phyloP scores from a whole-genome alignment of 2,329 filamentous ascomycete species.

The Magnaporthiopsis poae region DNA sequence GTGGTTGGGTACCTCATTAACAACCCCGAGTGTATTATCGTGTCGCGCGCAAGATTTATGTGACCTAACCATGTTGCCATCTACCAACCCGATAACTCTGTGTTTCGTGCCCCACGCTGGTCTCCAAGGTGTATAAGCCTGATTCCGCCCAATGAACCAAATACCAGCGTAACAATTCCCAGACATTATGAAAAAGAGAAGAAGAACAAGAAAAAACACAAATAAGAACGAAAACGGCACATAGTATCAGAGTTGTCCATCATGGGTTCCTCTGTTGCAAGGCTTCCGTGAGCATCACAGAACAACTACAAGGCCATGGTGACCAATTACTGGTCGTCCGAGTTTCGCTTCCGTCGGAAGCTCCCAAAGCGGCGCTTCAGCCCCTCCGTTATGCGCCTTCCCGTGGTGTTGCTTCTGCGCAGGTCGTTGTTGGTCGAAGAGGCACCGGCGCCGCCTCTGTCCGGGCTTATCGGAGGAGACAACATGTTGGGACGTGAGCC shows the following conservation, averaged over 20 bases:
- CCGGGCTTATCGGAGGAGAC: background rate
- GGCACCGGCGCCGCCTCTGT: slow-evolving; percentile 12
- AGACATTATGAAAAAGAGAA: background rate
- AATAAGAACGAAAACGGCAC: background rate
- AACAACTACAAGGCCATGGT: background rate
- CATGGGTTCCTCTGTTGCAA: background rate
- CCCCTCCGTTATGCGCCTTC: slow-evolving; percentile 37
- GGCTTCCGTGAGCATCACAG: background rate
- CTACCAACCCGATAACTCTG: background rate
- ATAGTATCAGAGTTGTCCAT: background rate
- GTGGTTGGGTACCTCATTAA: too few species aligned
- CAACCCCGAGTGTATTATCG: background rate
- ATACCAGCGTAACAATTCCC: background rate
- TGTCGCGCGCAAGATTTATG: background rate
- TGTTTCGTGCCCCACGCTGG: background rate
- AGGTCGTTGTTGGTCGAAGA: slow-evolving; percentile 19
- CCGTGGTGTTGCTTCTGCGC: slow-evolving; percentile 31
- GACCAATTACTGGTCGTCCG: background rate
- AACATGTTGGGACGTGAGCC: background rate
- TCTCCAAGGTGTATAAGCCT: background rate
- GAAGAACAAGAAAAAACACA: background rate
- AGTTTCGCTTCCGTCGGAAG: slow-evolving; percentile 34
- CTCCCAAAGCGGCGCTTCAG: slow-evolving; percentile 46
- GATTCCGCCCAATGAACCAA: background rate
- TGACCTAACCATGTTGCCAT: background rate